Percentiles rank a stretch among this genome's conserved stretches.
Evolutionary conservation across 169 alveolate genomes (phyloP).

Genomic region (Condylostoma magnum): DNA sequence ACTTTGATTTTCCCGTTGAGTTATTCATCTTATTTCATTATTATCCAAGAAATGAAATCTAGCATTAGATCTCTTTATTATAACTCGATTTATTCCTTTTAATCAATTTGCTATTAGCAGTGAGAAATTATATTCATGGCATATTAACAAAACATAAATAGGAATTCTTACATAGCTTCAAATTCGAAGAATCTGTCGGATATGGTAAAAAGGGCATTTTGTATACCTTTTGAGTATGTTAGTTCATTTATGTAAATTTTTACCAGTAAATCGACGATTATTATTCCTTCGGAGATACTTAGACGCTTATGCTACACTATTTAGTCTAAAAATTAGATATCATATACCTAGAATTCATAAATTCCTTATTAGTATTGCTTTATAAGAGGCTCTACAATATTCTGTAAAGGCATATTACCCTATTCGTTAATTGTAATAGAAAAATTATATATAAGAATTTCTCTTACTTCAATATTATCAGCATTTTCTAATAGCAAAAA

Average conservation of each 20-base stretch:
- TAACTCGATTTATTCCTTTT: neutral
- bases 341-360: too few species aligned
- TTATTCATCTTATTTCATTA: slow-evolving; percentile 16
- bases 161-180: slow-evolving; percentile 55
- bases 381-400: slow-evolving; percentile 75
- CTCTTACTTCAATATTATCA: slow-evolving; percentile 66
- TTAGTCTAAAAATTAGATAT: too few species aligned
- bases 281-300: too few species aligned
- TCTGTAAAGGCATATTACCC: slow-evolving; percentile 73
- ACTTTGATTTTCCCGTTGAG: slow-evolving; percentile 11
- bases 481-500: slow-evolving; percentile 78
- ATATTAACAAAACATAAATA: slow-evolving; percentile 50
- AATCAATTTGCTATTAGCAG: neutral
- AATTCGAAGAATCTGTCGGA: slow-evolving; percentile 44
- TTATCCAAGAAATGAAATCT: slow-evolving; percentile 26
- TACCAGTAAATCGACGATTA: slow-evolving; percentile 70
- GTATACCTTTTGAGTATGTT: slow-evolving; percentile 47
- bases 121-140: slow-evolving; percentile 10
- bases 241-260: slow-evolving; percentile 68
- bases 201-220: slow-evolving; percentile 48
- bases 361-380: too few species aligned
- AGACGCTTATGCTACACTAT: too few species aligned
- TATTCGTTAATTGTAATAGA: slow-evolving; percentile 43
- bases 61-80: slow-evolving; percentile 13
- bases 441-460: slow-evolving; percentile 69